Base-by-base conservation (phyloP, 768 basidiomycete species). In the Amanita brunnescens region DNA sequence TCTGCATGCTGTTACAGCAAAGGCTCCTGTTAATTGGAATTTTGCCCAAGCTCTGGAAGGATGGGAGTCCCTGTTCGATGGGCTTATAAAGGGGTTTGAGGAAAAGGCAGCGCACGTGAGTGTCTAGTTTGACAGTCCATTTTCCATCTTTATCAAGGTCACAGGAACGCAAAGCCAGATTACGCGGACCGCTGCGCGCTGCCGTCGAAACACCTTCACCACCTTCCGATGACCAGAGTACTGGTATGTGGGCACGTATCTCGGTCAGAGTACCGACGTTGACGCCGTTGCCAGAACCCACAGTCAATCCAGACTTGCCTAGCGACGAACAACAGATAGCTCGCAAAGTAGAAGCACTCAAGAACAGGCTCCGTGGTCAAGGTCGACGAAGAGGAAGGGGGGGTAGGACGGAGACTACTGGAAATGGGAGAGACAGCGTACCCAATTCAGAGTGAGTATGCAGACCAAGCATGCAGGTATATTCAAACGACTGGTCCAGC, bases 291-390 rank as follows among this genome's bases (percentile, higher is more conserved):
- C 1, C 69, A 70, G 69, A 55, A 9, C 67, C 69, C 1, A 61
- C 66, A 6, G 53, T 61, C 24, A 62, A 61, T 52, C 53, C 73
- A 18, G 79, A 81, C 37, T 64, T 69, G 2, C 71, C 79, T 2
- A 75, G 78, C 37, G 91, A 93, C 55, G 91, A 90, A 52, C 87
- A 95, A 61, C 83, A 92, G 59, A 98, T 98, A 55, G 83, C 94
- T 3, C 77, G 89, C 57, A 96, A 94, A 61, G 88, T 96, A 1
- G 85, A 92, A 58, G 90, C 89, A 0, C 73, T 99, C 49, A 96
- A 94, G 67, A 84, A 78, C 47, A 77, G 91, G 29, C 67, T 96
- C 45, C 87, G 90, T 49, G 87, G 87, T 23, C 74, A 85, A 47
- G 86, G 84, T 0, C 80, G 79, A 2, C 70, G 80, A 53, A 75